Evolutionary conservation across 805 yeast species (phyloP).

Genomic region (Kregervanrija delftensis): DNA sequence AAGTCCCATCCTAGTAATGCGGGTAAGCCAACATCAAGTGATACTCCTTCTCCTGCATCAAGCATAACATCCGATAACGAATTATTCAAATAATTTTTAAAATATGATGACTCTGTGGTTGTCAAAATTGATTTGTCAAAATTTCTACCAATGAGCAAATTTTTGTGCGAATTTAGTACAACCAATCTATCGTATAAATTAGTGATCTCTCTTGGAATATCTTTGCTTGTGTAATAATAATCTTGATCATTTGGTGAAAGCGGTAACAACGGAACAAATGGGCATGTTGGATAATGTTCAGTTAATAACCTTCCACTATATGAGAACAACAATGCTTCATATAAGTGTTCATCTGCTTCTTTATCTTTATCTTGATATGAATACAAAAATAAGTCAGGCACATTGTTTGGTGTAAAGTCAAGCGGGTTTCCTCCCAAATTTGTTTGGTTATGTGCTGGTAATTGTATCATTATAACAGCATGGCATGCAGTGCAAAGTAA

Average conservation of each 20-base stretch:
- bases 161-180: slow-evolving; percentile 10
- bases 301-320: slow-evolving; percentile 18
- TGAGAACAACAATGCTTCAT: slow-evolving; percentile 20
- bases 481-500: slow-evolving; percentile 29
- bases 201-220: slow-evolving; percentile 18
- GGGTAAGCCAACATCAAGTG: slow-evolving; percentile 6
- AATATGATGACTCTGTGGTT: slow-evolving; percentile 1
- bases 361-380: slow-evolving; percentile 9
- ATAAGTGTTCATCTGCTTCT: slow-evolving; percentile 19
- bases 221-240: slow-evolving; percentile 21
- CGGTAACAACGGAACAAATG: slow-evolving; percentile 11
- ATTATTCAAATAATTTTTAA: slow-evolving; percentile 9
- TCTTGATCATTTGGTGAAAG: slow-evolving; percentile 14
- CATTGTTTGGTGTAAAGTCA: not conserved
- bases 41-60: not conserved
- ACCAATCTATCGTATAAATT: slow-evolving; percentile 13
- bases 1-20: slow-evolving; percentile 33
- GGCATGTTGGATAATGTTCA: slow-evolving; percentile 25
- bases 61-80: not conserved
- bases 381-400: slow-evolving; percentile 7
- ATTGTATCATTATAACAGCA: slow-evolving; percentile 22
- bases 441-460: slow-evolving; percentile 1
- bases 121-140: slow-evolving; percentile 3
- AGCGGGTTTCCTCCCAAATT: too few relatives aligned
- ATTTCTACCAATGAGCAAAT: slow-evolving; percentile 9